A percentile compares a stretch with the other conserved stretches of the same genome.
These are phyloP conservation scores for Epichloe aotearoae DNA, from an alignment of 2,329 filamentous ascomycete genomes.

Conservation along the genomic window DNA sequence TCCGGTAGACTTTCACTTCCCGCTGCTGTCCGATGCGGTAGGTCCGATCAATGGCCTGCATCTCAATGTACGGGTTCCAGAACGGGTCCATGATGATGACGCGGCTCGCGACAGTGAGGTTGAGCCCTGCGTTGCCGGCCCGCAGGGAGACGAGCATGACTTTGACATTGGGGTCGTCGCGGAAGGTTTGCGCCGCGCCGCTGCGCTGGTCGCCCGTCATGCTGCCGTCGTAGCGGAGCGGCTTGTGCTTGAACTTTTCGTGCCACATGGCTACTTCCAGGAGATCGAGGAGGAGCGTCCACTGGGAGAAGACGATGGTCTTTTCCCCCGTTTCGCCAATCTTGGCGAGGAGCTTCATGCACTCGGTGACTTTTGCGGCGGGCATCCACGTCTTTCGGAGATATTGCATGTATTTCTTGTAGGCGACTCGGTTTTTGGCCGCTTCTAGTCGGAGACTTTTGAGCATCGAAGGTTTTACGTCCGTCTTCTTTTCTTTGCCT, in stretches of 20 bases:
- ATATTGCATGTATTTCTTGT: slow-evolving; percentile 55
- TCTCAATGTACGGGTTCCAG: slow-evolving; percentile 89
- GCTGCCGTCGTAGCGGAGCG: slow-evolving; percentile 65
- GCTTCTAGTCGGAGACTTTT: slow-evolving; percentile 53
- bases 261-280: slow-evolving; percentile 62
- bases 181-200: slow-evolving; percentile 51
- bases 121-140: slow-evolving; percentile 75
- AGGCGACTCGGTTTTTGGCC: slow-evolving; percentile 48
- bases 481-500: slow-evolving; percentile 27
- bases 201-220: slow-evolving; percentile 62
- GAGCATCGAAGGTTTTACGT: slow-evolving; percentile 42
- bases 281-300: slow-evolving; percentile 61
- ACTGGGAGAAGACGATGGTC: slow-evolving; percentile 65
- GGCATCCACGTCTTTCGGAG: slow-evolving; percentile 57
- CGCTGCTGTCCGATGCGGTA: slow-evolving; percentile 73
- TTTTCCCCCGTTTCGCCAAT: slow-evolving; percentile 51
- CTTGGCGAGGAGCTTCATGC: slow-evolving; percentile 60
- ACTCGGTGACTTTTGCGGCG: slow-evolving; percentile 70
- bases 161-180: slow-evolving; percentile 48
- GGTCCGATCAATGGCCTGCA: slow-evolving; percentile 81
- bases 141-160: slow-evolving; percentile 73
- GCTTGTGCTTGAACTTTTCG: slow-evolving; percentile 42
- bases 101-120: slow-evolving; percentile 68
- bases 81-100: slow-evolving; percentile 89
- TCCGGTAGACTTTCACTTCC: slow-evolving; percentile 65